Percentiles rank a stretch among this genome's conserved stretches.
phyloP scores from a whole-genome alignment of 2,329 filamentous ascomycete genomes.

The Thelonectria rubi region DNA sequence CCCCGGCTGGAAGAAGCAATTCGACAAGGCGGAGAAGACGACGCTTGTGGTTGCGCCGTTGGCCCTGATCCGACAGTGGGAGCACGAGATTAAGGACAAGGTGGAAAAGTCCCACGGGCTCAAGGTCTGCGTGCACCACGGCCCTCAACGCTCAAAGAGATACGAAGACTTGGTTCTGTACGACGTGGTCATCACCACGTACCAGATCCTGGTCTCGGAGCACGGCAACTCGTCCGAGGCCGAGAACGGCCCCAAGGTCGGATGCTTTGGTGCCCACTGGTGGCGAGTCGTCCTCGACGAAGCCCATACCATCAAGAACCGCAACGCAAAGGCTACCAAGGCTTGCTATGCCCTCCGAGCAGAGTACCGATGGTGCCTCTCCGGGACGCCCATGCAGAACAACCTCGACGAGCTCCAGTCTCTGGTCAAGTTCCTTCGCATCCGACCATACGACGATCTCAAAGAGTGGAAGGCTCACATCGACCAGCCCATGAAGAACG shows the following conservation, averaged over 20 bases:
- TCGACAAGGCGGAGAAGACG: slow-evolving; percentile 74
- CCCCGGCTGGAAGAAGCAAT: slow-evolving; percentile 73
- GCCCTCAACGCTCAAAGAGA: slow-evolving; percentile 82
- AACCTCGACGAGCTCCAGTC: slow-evolving; percentile 97
- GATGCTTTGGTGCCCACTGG: slow-evolving; percentile 93
- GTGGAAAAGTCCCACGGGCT: slow-evolving; percentile 75
- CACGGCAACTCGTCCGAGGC: slow-evolving; percentile 74
- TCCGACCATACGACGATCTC: slow-evolving; percentile 89
- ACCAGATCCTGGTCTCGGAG: slow-evolving; percentile 93
- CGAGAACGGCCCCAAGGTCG: slow-evolving; percentile 72
- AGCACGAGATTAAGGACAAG: slow-evolving; percentile 88
- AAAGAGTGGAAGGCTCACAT: slow-evolving; percentile 92
- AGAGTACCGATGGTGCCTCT: slow-evolving; percentile 95
- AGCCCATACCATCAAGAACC: slow-evolving; percentile 98
- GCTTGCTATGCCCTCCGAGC: slow-evolving; percentile 86
- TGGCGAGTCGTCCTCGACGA: slow-evolving; percentile 96
- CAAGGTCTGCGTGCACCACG: slow-evolving; percentile 90
- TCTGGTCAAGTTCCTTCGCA: slow-evolving; percentile 89
- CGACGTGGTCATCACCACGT: slow-evolving; percentile 97
- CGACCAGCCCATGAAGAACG: slow-evolving; percentile 86
- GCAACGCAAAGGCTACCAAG: slow-evolving; percentile 93
- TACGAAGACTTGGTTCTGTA: slow-evolving; percentile 81
- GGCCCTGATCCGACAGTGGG: slow-evolving; percentile 97
- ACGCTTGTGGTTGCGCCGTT: slow-evolving; percentile 94
- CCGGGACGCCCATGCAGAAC: slow-evolving; percentile 97